phyloP scores from a whole-genome alignment of 805 yeast species.

The Barnettozyma siamensis region DNA sequence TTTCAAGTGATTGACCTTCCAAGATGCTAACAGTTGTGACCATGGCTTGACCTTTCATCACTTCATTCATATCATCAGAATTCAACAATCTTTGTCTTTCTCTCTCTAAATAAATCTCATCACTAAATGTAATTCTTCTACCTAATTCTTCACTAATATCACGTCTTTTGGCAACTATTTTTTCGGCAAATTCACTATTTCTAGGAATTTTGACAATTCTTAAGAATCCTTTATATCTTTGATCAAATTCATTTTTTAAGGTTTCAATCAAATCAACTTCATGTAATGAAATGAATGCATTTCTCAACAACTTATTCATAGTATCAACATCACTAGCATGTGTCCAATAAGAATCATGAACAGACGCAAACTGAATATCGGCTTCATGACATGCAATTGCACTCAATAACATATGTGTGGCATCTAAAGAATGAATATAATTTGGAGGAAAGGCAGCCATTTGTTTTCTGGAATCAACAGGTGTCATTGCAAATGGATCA shows the following conservation, averaged over 20 bases:
- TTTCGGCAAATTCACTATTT: conserved; percentile 43
- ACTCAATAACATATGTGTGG: conserved; percentile 91
- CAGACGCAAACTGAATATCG: conserved; percentile 80
- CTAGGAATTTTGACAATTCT: conserved; percentile 52
- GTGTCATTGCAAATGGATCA: conserved; percentile 81
- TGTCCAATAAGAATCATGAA: conserved; percentile 98
- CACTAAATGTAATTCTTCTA: conserved; percentile 52
- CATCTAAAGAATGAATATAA: conserved; percentile 91
- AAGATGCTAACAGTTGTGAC: conserved; percentile 66
- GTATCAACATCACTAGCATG: conserved; percentile 78
- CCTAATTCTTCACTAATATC: conserved; percentile 44
- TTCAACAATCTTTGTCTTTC: conserved; percentile 50
- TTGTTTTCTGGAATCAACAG: conserved; percentile 86
- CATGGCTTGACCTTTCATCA: conserved; percentile 46
- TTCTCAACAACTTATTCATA: conserved; percentile 68
- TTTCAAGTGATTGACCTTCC: conserved; percentile 16
- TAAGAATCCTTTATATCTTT: conserved; percentile 68
- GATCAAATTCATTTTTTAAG: conserved; percentile 72
- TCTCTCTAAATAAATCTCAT: conserved; percentile 69
- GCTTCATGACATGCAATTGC: conserved; percentile 68
- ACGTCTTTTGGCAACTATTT: conserved; percentile 44
- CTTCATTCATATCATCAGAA: conserved; percentile 45
- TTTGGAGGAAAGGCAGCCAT: conserved; percentile 94
- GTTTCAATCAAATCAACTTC: conserved; percentile 63
- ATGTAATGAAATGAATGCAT: conserved; percentile 75